Base-by-base conservation (phyloP, 176 grass and related monocot species). In the Phoenix roebelenii region DNA sequence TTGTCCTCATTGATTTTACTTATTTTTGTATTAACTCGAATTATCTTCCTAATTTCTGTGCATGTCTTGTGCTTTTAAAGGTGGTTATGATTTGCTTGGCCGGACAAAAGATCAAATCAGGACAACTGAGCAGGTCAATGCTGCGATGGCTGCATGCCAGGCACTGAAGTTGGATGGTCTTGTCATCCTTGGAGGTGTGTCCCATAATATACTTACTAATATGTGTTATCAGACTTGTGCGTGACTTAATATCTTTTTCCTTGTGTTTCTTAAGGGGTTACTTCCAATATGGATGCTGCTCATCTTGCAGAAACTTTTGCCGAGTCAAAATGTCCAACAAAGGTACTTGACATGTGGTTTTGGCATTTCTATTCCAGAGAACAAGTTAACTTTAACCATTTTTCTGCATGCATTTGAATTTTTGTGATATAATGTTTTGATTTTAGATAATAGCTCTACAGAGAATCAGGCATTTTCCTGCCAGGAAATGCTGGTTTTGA, bases 61-160 rank as follows among this genome's bases (percentile, higher is more conserved):
- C 50, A 7, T 50, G 22, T 4, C 64, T 20, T 49, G 14, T 71
- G 19, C 49, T 57, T 61, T 15, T 22, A 48, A 50, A 82, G 79
- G 93, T 76, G 93, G 93, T 57, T 98, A 98, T 81, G 93, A 98
- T 73, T 80, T 98, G 76, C 93, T 98, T 81, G 93, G 93, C 28
- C 76, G 93, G 57, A 98, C 93, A 54, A 85, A 85, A 77, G 93
- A 98, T 92, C 93, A 98, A 74, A 88, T 98, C 65, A 92, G 93
- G 74, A 88, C 93, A 64, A 88, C 62, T 5, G 93, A 98, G 81
- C 93, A 98, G 55, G 93, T 98, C 23, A 92, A 98, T 51, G 87
- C 87, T 63, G 76, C 93, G 23, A 88, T 83, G 81, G 67, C 79
- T 75, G 85, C 76, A 74, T 92, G 93, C 67, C 76, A 81, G 29